These are phyloP conservation scores for Petasospora fabianii DNA, from an alignment of 1,139 yeast genomes.

Conservation along the genomic window DNA sequence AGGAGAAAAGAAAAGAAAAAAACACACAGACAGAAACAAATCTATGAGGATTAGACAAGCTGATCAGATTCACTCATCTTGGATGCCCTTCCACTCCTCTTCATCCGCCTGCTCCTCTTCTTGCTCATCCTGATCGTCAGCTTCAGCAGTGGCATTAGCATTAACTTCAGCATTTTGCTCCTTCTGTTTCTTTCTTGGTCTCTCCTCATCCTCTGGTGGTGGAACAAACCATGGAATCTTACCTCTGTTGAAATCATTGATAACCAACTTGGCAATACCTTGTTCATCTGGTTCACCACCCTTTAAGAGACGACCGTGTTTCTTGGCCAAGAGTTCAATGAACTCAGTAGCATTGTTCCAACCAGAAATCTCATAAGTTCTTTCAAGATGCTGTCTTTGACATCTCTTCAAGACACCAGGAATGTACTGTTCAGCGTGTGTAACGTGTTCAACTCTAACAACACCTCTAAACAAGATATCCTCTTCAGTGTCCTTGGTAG, in stretches of 20 bases:
- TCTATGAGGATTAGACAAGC: background rate
- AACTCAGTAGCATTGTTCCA: conserved; percentile 86
- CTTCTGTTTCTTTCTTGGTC: conserved; percentile 38
- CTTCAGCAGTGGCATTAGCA: conserved; percentile 13
- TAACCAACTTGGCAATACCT: conserved; percentile 85
- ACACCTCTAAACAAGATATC: conserved; percentile 95
- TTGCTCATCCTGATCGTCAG: too few species aligned
- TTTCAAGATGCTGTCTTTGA: conserved; percentile 84
- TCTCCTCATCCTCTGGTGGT: conserved; percentile 75
- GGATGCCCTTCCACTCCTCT: conserved; percentile 27
- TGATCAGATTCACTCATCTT: conserved; percentile 17
- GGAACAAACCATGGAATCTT: conserved; percentile 97
- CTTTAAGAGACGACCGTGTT: conserved; percentile 85
- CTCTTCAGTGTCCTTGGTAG: conserved; percentile 82
- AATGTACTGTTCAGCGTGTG: conserved; percentile 92
- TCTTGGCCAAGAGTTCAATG: conserved; percentile 85
- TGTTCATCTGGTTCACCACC: conserved; percentile 98
- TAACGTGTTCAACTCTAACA: conserved; percentile 94
- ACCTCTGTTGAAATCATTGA: conserved; percentile 95
- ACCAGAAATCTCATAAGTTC: conserved; percentile 92
- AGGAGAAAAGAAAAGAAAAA: background rate
- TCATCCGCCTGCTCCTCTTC: conserved; percentile 8
- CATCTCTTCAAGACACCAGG: conserved; percentile 85
- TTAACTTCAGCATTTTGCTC: conserved; percentile 21
- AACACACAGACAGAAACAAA: background rate